Conservation (phyloP, 2,329 filamentous ascomycete genomes). For the Mariannaea elegans region DNA sequence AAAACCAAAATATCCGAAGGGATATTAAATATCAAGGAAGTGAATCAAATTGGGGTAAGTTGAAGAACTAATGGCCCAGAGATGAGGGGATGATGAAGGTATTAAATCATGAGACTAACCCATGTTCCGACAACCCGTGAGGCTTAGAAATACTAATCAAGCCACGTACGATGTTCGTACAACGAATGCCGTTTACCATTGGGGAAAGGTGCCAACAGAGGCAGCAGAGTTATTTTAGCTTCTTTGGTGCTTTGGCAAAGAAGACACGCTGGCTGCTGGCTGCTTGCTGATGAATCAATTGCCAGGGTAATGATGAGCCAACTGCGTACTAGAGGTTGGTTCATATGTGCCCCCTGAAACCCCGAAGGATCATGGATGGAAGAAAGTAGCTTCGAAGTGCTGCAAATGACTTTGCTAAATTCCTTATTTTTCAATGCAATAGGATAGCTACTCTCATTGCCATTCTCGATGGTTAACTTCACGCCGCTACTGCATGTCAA, state of each 20-base stretch:
- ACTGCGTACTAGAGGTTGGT: too few species aligned
- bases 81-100: not conserved
- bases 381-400: too few species aligned
- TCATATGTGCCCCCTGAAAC: too few species aligned
- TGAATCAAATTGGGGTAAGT: not conserved
- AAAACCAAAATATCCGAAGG: not conserved
- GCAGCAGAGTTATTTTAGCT: not conserved
- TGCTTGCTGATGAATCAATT: slow-evolving; percentile 13
- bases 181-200: not conserved
- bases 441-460: too few species aligned
- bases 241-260: slow-evolving; percentile 16
- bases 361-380: too few species aligned
- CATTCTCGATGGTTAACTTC: too few species aligned
- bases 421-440: too few species aligned
- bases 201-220: slow-evolving; percentile 2
- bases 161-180: slow-evolving; percentile 19
- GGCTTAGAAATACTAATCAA: slow-evolving; percentile 18
- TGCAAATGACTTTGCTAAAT: too few species aligned
- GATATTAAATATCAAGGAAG: not conserved
- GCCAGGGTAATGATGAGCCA: too few species aligned
- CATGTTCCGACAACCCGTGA: not conserved
- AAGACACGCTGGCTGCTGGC: slow-evolving; percentile 39
- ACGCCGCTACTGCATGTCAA: too few species aligned
- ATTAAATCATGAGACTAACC: not conserved
- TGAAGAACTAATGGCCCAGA: not conserved